These are phyloP conservation scores for Mrakia gelida DNA, from an alignment of 768 basidiomycete species.

Conservation along the genomic window DNA sequence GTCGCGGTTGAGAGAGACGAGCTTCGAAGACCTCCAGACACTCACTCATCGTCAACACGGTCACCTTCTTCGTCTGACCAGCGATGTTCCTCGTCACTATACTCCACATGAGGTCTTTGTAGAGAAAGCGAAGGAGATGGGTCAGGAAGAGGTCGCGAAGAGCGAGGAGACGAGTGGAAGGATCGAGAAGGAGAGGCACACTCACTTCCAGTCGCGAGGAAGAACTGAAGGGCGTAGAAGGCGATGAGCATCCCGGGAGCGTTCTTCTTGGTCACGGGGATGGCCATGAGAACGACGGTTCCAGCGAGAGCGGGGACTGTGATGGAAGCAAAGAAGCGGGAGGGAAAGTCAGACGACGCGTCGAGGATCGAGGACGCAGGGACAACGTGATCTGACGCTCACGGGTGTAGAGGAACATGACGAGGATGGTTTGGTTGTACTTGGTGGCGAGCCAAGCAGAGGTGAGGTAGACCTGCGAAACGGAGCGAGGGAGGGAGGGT, in stretches of 20 bases:
- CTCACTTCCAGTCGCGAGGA: not conserved
- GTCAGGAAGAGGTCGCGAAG: not conserved
- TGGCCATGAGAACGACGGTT: slow-evolving; percentile 50
- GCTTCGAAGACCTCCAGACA: not conserved
- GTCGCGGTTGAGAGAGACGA: no score
- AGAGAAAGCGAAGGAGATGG: not conserved
- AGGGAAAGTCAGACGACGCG: not conserved
- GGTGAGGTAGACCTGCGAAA: slow-evolving; percentile 35
- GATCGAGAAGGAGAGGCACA: not conserved
- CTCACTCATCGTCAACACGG: slow-evolving; percentile 46
- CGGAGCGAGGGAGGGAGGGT: no score
- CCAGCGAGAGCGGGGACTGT: slow-evolving; percentile 53
- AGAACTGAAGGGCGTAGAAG: slow-evolving; percentile 3
- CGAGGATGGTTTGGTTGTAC: slow-evolving; percentile 50
- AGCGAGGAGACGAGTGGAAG: not conserved
- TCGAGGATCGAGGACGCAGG: not conserved
- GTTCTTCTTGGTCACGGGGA: slow-evolving; percentile 8
- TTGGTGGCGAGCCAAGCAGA: slow-evolving; percentile 49
- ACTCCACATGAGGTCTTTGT: not conserved
- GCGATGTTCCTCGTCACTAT: not conserved
- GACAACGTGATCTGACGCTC: not conserved
- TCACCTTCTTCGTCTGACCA: slow-evolving; percentile 51
- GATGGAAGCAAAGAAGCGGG: slow-evolving; percentile 30
- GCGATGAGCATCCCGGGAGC: slow-evolving; percentile 23
- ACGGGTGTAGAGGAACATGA: slow-evolving; percentile 47